Evolutionary conservation across 2,329 filamentous ascomycete species (phyloP), one percentile per base, ranked within the genome.

Genomic region (Neofusicoccum ribis): DNA sequence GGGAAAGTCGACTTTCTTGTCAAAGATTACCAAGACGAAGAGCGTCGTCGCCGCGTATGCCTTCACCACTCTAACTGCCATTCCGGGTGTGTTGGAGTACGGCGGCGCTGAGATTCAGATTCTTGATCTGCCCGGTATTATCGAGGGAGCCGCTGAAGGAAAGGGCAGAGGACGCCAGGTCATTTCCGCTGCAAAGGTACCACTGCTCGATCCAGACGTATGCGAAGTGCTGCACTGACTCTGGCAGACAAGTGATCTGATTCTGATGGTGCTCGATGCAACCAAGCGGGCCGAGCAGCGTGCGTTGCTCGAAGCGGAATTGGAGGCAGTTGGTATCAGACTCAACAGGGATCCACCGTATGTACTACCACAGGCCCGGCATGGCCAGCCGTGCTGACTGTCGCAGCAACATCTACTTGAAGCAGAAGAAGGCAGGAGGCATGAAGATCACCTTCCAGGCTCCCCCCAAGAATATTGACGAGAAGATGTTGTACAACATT

Each of bases 401-500:
- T 68, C 94, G 91, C n/a, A 60, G 56, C 39, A 99, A 99, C 78
- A 98, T 99, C 78, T 98, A 98, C 76, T 86, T 99, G 65, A 99
- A 99, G 79, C 84, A 84, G 31, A 99, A 99, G 80, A 97, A 95
- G 76, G 93, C 94, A 0, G 95, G 95, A 65, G 95, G 96, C 67
- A 95, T 99, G 92, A 99, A 99, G 80, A 97, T 99, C 76, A 98
- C 91, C 15, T 99, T 99, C 80, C 89, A 93, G 73, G 81, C 88
- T 4, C 91, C 95, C 2, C 94, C 95, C 3, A 98, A 98, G 78
- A 82, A 90, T 67, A 83, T 99, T 66, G 95, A 99, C 79, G 94
- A 99, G 79, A 97, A 96, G 82, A 97, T 99, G 91, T 85, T 99
- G 66, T 96, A 90, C 84, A 97, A 97, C 82, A 97, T 99, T 74